Conservation (phyloP, 75 land plant species). For the Pinus tabuliformis region DNA sequence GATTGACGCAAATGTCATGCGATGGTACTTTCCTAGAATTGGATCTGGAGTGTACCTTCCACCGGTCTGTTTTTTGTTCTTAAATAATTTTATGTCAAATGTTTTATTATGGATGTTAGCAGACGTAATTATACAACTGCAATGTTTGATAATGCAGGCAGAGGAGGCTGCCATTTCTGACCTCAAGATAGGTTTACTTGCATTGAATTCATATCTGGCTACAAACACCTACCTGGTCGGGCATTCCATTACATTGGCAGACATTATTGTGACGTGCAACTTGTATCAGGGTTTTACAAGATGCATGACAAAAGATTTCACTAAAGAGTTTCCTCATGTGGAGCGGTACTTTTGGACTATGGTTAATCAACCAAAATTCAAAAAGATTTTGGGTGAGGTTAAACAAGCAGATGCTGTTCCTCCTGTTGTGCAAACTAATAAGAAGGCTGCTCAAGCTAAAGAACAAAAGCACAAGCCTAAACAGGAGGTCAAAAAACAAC, state of each 20-base stretch:
- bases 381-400: constrained; percentile 76
- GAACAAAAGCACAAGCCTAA: constrained; percentile 43
- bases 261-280: constrained; percentile 75
- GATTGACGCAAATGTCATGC: constrained; percentile 42
- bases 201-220: constrained; percentile 64
- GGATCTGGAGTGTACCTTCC: constrained; percentile 52
- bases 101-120: neutral
- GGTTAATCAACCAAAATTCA: constrained; percentile 79
- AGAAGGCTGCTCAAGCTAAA: constrained; percentile 27
- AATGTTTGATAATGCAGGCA: constrained; percentile 24
- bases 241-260: constrained; percentile 78
- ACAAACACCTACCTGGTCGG: constrained; percentile 82
- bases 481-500: constrained; percentile 43
- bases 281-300: constrained; percentile 35
- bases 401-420: constrained; percentile 61
- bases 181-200: constrained; percentile 60
- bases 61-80: constrained; percentile 38
- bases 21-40: constrained; percentile 65
- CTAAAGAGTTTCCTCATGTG: constrained; percentile 79
- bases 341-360: constrained; percentile 96
- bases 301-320: constrained; percentile 68
- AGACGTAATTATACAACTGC: neutral
- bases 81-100: neutral
- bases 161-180: constrained; percentile 50
- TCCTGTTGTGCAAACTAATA: constrained; percentile 43